Conservation (phyloP, 768 basidiomycete species). For the Mycena kentingensis region DNA sequence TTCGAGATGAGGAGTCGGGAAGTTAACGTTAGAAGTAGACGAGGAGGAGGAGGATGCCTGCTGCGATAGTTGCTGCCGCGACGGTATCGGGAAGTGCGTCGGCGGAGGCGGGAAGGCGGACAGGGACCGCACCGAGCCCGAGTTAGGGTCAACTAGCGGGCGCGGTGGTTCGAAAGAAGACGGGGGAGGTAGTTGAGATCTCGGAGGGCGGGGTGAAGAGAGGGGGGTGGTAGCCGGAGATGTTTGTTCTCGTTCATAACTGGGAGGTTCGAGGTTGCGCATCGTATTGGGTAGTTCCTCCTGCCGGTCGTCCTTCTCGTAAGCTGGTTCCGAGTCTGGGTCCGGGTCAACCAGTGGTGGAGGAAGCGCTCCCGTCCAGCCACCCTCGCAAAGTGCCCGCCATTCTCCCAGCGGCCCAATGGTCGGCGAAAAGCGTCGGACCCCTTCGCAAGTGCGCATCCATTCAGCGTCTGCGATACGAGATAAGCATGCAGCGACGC, state of each 20-base stretch:
- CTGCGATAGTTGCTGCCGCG: constrained; percentile 25
- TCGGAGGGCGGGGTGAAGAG: constrained; percentile 14
- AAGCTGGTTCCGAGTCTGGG: constrained; percentile 5
- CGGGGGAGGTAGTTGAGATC: constrained; percentile 21
- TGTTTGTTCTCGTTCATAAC: constrained; percentile 13
- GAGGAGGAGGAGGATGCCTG: constrained; percentile 21
- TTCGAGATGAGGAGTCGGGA: constrained; percentile 26
- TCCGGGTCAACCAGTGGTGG: constrained; percentile 41
- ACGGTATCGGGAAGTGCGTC: constrained; percentile 68
- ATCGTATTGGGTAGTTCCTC: constrained; percentile 2
- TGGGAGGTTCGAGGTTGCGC: constrained; percentile 16
- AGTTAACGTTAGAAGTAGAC: constrained; percentile 28
- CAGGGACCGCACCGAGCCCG: constrained; percentile 64
- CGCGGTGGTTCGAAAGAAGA: constrained; percentile 40
- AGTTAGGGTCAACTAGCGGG: constrained; percentile 41
- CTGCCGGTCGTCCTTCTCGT: constrained; percentile 7
- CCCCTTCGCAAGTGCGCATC: constrained; percentile 69
- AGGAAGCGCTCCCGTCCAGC: constrained; percentile 61
- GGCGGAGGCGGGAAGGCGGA: constrained; percentile 77
- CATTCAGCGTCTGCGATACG: constrained; percentile 82
- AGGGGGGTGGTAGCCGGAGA: constrained; percentile 12
- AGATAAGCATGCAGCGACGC: constrained; percentile 63
- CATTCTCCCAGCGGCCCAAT: constrained; percentile 75
- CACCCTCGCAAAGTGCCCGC: constrained; percentile 74
- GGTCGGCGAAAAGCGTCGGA: constrained; percentile 64